These are phyloP conservation scores for Fusarium protoensiforme DNA, from an alignment of 2,329 filamentous ascomycete genomes.

Conservation along the genomic window DNA sequence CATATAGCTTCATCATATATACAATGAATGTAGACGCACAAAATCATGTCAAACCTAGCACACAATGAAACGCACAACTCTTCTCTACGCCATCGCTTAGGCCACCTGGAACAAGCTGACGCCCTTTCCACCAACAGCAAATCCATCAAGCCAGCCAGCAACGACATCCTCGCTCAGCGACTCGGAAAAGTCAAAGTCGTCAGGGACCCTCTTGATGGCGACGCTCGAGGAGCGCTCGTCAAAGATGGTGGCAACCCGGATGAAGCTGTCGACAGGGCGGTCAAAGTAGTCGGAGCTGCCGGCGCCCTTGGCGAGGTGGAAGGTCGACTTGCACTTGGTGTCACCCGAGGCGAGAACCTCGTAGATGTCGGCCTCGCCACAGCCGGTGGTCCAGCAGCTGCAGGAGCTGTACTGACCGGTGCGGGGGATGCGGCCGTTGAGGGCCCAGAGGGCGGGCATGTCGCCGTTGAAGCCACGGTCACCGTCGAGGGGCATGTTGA, in stretches of 20 bases:
- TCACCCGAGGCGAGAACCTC: slow-evolving; percentile 76
- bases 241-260: slow-evolving; percentile 75
- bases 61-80: neutral
- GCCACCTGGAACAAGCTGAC: slow-evolving; percentile 40
- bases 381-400: slow-evolving; percentile 76
- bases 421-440: slow-evolving; percentile 79
- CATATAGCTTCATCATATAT: slow-evolving; percentile 15
- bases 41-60: neutral
- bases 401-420: slow-evolving; percentile 77
- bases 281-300: slow-evolving; percentile 79
- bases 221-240: slow-evolving; percentile 61
- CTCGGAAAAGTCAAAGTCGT: slow-evolving; percentile 53
- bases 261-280: slow-evolving; percentile 67
- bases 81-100: neutral
- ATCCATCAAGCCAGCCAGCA: slow-evolving; percentile 46
- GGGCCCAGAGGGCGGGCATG: slow-evolving; percentile 80
- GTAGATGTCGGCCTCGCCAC: slow-evolving; percentile 81
- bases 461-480: slow-evolving; percentile 65
- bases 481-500: slow-evolving; percentile 75
- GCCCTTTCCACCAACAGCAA: slow-evolving; percentile 16
- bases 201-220: slow-evolving; percentile 65
- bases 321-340: slow-evolving; percentile 74
- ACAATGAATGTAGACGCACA: slow-evolving; percentile 6
- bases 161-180: slow-evolving; percentile 54
- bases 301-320: slow-evolving; percentile 72